Evolutionary conservation across 2,329 filamentous ascomycete species (phyloP), one percentile per base, ranked within the genome.

Genomic region (Calonectria multiphialidica): DNA sequence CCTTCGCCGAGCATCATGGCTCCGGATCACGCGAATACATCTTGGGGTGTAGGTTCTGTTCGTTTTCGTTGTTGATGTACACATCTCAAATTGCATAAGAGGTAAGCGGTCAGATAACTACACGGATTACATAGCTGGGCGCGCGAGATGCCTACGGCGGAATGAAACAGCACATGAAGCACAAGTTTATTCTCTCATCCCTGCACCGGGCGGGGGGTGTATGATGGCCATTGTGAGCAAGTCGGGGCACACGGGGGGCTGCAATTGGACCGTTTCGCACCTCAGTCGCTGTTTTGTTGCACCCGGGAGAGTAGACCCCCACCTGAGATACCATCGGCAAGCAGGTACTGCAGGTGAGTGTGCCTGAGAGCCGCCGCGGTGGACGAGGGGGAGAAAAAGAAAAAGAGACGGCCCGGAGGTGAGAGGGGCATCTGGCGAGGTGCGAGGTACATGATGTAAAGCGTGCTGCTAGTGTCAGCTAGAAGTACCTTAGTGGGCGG

Each of bases 71-170:
- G 55, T 50, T 47, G 21, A 59, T 30, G 47, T 42, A 30, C 23
- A 55, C 18, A 25, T 37, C 2, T 55, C 15, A 13, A 30, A 62
- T 67, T 47, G 62, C 59, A 44, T 57, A 74, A 64, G 33, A 49
- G 55, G 65, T 45, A 70, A 77, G 74, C 74, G 74, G 77, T 79
- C 77, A 72, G 74, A 75, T 75, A 59, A 25, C 33, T 33, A 70
- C 68, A 77, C 45, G 61, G 50, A 76, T 76, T 78, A 72, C 71
- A 70, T 76, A 76, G 67, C 68, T 66, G 71, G 55, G 42, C 28
- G 65, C 49, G 55, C 66, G 55, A 59, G 50, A 55, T 64, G 69
- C 55, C 47, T 61, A 44, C 47, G 47, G 59, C 47, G 64, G 69
- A 70, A 73, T 55, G 69, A 73, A 73, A 66, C 66, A 71, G 42